Base-by-base conservation (phyloP, 2,329 filamentous ascomycete species). In the Zarea fungicola region DNA sequence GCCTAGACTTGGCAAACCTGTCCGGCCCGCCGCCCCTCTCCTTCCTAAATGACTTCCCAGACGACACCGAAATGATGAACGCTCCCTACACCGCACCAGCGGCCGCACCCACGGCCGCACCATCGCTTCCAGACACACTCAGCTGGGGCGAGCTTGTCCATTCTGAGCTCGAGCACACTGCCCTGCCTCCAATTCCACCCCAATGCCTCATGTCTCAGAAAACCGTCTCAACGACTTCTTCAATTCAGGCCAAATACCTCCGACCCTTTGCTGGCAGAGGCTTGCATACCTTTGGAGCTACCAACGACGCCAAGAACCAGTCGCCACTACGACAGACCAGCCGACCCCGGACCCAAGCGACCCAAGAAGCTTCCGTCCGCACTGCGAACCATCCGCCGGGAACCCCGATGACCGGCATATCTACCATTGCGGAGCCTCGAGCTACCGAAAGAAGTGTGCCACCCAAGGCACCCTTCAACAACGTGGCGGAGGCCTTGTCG, bases 231-330 rank as follows among this genome's bases (percentile, higher is more conserved):
- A 76, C 72, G 1, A 71, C 74, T 1, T 75, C 75, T 2, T 78
- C 76, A 6, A 67, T 70, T 48, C 72, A 73, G 49, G 64, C 68
- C 48, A 70, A 70, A 51, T 81, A 81, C 53, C 63, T 78, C 10
- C 67, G 72, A 25, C 78, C 78, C 1, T 82, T 82, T 62, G 67
- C 70, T 9, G 78, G 78, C 1, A 77, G 72, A 51, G 78, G 78
- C 25, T 66, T 81, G 3, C 65, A 77, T 42, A 81, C 78, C 57
- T 70, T 81, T 29, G 71, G 67, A 62, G 18, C 9, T 16, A 14
- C 25, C 13, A 64, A 67, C 63, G 65, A 63, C 41, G 49, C 60
- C 18, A 60, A 57, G 7, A 29, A 22, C 13, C 49, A 42, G 19
- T 47, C 39, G n/a, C 42, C 37, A 11, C 32, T 42, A 31, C 48